phyloP scores from a whole-genome alignment of 306 rosid species.

The Lathyrus sativus region DNA sequence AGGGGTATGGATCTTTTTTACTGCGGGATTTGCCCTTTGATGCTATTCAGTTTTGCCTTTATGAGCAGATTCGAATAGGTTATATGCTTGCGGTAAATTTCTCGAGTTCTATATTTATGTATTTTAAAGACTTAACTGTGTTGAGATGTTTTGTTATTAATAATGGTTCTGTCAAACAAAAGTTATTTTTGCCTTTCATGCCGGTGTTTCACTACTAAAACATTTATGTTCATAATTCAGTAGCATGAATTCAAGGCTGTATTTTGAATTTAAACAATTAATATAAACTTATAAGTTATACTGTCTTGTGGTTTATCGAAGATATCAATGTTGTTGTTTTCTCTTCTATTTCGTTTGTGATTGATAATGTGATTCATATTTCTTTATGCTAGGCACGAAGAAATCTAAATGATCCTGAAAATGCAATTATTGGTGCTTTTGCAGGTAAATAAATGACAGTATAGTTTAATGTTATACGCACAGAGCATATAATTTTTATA shows the following conservation, averaged over 20 bases:
- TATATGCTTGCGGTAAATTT: slow-evolving; percentile 74
- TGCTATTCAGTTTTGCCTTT: slow-evolving; percentile 93
- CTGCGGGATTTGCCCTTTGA: slow-evolving; percentile 93
- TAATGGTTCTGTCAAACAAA: slow-evolving; percentile 2
- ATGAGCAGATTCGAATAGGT: slow-evolving; percentile 92
- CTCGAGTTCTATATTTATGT: slow-evolving; percentile 25
- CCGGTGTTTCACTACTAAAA: slow-evolving; percentile 9
- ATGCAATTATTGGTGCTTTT: slow-evolving; percentile 93
- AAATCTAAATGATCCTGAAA: slow-evolving; percentile 85
- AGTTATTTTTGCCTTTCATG: background rate
- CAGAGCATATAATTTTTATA: background rate
- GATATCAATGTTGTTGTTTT: slow-evolving; percentile 19
- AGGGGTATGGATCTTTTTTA: slow-evolving; percentile 93
- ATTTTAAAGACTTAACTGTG: slow-evolving; percentile 6
- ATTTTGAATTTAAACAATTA: background rate
- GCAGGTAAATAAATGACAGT: slow-evolving; percentile 61
- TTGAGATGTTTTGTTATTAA: slow-evolving; percentile 17
- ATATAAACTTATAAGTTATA: background rate
- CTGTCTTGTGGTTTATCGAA: slow-evolving; percentile 6
- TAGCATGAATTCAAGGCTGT: background rate
- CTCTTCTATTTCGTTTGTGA: slow-evolving; percentile 30
- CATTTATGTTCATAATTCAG: slow-evolving; percentile 1
- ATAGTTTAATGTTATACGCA: background rate
- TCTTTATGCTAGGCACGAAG: slow-evolving; percentile 65
- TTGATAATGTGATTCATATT: slow-evolving; percentile 36